phyloP scores from a whole-genome alignment of 1,284 basidiomycete species.

The Austroboletus niveus region DNA sequence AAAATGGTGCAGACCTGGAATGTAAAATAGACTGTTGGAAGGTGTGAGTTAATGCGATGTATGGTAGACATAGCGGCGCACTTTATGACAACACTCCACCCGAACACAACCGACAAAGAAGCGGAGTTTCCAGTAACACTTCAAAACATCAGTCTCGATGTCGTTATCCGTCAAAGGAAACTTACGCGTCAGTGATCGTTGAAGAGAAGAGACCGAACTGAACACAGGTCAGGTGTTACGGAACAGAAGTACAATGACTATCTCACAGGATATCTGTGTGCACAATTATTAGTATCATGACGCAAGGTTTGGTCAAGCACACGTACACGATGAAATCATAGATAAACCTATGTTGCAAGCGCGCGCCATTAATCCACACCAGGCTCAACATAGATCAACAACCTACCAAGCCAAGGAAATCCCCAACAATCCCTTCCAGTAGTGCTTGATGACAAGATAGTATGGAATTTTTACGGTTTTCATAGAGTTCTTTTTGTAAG shows the following conservation, averaged over 20 bases:
- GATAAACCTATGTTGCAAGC: slow-evolving; percentile 61
- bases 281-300: slow-evolving; percentile 1
- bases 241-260: not conserved
- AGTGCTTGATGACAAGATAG: slow-evolving; percentile 75
- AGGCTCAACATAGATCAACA: not conserved
- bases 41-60: not conserved
- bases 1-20: slow-evolving; percentile 42
- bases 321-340: slow-evolving; percentile 80
- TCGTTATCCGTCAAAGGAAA: slow-evolving; percentile 7
- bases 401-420: slow-evolving; percentile 70
- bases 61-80: slow-evolving; percentile 32
- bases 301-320: not conserved
- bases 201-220: slow-evolving; percentile 85
- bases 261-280: slow-evolving; percentile 57
- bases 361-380: not conserved
- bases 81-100: slow-evolving; percentile 80
- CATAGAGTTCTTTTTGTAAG: slow-evolving; percentile 77
- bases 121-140: slow-evolving; percentile 57
- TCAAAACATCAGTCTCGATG: slow-evolving; percentile 2
- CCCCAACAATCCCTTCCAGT: slow-evolving; percentile 68
- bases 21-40: slow-evolving; percentile 66
- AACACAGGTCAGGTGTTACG: slow-evolving; percentile 1
- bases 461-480: slow-evolving; percentile 75
- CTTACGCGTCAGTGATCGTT: slow-evolving; percentile 67
- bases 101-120: slow-evolving; percentile 61